phyloP scores from a whole-genome alignment of 371 early-diverging fungal genomes.

The Funneliformis caledonium region DNA sequence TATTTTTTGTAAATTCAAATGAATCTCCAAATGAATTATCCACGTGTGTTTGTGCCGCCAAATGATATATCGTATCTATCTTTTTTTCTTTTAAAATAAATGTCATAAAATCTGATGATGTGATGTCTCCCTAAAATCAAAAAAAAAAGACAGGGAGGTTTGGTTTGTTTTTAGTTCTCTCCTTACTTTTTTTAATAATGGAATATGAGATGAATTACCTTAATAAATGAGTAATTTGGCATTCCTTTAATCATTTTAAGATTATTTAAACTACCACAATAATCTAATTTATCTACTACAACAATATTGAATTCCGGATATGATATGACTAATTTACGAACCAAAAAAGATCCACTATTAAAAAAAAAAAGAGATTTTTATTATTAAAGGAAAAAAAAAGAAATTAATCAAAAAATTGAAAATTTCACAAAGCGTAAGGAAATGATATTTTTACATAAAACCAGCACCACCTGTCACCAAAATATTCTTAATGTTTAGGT shows the following conservation, averaged over 20 bases:
- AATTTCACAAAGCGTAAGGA: background rate
- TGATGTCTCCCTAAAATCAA: slow-evolving; percentile 73
- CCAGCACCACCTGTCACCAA: slow-evolving; percentile 90
- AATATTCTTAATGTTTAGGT: slow-evolving; percentile 57
- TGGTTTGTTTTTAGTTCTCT: too few relatives aligned
- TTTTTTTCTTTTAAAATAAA: slow-evolving; percentile 69
- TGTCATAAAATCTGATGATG: slow-evolving; percentile 69
- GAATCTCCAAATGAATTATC: slow-evolving; percentile 91
- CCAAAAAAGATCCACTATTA: slow-evolving; percentile 63
- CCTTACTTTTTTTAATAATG: too few relatives aligned
- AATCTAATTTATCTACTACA: slow-evolving; percentile 82
- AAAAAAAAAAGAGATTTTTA: background rate
- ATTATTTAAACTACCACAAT: slow-evolving; percentile 76
- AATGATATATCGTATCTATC: slow-evolving; percentile 81
- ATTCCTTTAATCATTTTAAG: slow-evolving; percentile 58
- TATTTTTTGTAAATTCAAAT: slow-evolving; percentile 83
- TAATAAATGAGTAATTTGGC: slow-evolving; percentile 71
- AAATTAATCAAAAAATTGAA: too few relatives aligned
- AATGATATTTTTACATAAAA: slow-evolving; percentile 70
- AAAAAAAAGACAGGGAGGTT: background rate
- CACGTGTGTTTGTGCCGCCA: slow-evolving; percentile 88
- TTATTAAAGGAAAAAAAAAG: background rate
- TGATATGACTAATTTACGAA: slow-evolving; percentile 62
- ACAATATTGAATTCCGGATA: slow-evolving; percentile 77
- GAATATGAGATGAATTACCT: slow-evolving; percentile 49